Percentiles rank a stretch among this genome's conserved stretches.
phyloP scores from a whole-genome alignment of 164 flowering plant genomes.

The Paratinospora sagittata region DNA sequence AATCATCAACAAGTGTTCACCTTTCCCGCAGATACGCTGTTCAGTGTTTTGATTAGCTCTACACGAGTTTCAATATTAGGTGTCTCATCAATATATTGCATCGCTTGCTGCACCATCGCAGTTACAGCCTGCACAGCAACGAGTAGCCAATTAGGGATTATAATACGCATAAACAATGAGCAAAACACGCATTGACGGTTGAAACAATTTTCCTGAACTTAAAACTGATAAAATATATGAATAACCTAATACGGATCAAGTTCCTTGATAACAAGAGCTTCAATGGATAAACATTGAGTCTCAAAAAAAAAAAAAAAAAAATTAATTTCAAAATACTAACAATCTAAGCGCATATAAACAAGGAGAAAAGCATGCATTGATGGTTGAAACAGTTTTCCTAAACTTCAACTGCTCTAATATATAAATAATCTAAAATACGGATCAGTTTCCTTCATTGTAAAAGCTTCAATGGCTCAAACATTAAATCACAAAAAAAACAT shows the following conservation, averaged over 20 bases:
- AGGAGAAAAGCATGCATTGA: too few species aligned
- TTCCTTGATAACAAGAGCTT: not conserved
- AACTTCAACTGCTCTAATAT: too few species aligned
- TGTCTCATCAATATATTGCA: conserved; percentile 90
- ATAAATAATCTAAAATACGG: too few species aligned
- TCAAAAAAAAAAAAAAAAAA: too few species aligned
- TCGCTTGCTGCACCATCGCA: conserved; percentile 95
- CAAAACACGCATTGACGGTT: not conserved
- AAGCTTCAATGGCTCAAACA: too few species aligned
- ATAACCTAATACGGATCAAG: not conserved
- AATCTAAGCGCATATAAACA: too few species aligned
- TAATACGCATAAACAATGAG: not conserved
- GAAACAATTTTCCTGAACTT: not conserved
- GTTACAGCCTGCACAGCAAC: conserved; percentile 61
- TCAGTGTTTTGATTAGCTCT: conserved; percentile 85
- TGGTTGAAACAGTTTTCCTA: too few species aligned
- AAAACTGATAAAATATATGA: too few species aligned
- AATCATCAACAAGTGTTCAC: conserved; percentile 28
- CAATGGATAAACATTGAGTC: not conserved
- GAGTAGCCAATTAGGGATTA: not conserved
- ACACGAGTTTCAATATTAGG: conserved; percentile 83
- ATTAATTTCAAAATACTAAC: not conserved
- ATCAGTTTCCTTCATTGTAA: too few species aligned
- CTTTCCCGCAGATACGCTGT: conserved; percentile 95
- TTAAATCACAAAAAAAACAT: too few species aligned